Evolutionary conservation across 208 protist genomes (phyloP), one percentile per base, ranked within the genome.

Genomic region (Wallacemonas sp.): DNA sequence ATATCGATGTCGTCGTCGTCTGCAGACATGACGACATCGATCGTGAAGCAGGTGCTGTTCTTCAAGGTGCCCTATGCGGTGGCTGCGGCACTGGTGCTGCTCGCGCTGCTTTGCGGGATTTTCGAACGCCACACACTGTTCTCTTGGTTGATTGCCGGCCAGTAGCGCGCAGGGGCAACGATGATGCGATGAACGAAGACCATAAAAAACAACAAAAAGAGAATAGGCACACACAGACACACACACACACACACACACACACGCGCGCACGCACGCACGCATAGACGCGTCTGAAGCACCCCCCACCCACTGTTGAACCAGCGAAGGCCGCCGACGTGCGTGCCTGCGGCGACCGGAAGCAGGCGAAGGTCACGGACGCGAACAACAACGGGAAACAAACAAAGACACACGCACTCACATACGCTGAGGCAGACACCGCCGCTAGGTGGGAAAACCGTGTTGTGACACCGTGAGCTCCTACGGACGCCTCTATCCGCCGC

Each of bases 101-200:
- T 89, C 27, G 73, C 88, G 13, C 50, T 94, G 26, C 54, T 90
- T 30, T 94, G 88, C 41, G 88, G 77, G 29, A 30, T 91, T 27
- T 73, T 77, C 33, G 88, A 94, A 50, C 48, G 58, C 10, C 59
- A 70, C 37, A 85, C 79, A 34, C 22, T 91, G 22, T 37, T 89
- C 21, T 79, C 74, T 22, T 79, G 73, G 68, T 33, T 89, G 22
- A 68, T 91, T 13, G 75, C 68, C 17, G 66, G 73, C 50, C 32
- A 72, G 65, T 80, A 71, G 21, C 21, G 21, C 13, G 10, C 13
- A 53, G 45, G n/a, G 10, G 37, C 12, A 42, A 42, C 37, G 17
- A 17, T n/a, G 17, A 42, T 39, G 26, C 6, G 13, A 6, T 22
- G n/a, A n/a, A n/a, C n/a, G 55, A 15, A 38, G 9, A 33, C 1